Evolutionary conservation across 2,329 filamentous ascomycete genomes (phyloP), one percentile per base, ranked within the genome.

Genomic region (Phialocephala sp.): DNA sequence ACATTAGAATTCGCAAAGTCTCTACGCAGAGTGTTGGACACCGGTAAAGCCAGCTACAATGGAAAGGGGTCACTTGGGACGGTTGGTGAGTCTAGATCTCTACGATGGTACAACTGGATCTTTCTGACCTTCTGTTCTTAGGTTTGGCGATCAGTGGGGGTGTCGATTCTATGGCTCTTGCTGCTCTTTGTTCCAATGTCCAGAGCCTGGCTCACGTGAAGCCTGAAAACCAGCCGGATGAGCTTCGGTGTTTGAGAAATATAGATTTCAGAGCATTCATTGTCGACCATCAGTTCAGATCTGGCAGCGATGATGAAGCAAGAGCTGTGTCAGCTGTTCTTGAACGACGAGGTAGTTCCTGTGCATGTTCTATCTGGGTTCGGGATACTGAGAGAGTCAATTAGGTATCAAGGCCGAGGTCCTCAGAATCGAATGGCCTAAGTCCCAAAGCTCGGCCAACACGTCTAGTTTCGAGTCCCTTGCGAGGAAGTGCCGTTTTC

Each of bases 161-260:
- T 8, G 91, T 95, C 45, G 95, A 99, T 78, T 98, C 94, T n/a
- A 99, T 98, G 94, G 94, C 94, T 35, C 82, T 99, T 66, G 93
- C 93, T 63, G 88, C 83, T 66, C 84, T 98, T 41, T 92, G 91
- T 75, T 84, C 82, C 58, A 55, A 72, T 85, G 41, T 77, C 78
- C 62, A 70, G 45, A 32, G 63, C 43, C 9, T 35, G 50, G 45
- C 11, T 54, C 15, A 45, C 32, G 24, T 59, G 15, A 58, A 62
- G 60, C 37, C 12, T 20, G 27, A 64, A 36, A 36, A 41, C 35
- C 24, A 18, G 50, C 24, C 14, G 15, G 63, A 59, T 39, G 39
- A 59, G 24, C 73, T 1, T 87, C 41, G 45, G 18, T 36, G n/a
- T 32, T 79, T 79, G 39, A 84, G 84, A 71, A 81, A 83, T 66